phyloP scores from a whole-genome alignment of 139 green algal genomes.

The Gonium pectorale region DNA sequence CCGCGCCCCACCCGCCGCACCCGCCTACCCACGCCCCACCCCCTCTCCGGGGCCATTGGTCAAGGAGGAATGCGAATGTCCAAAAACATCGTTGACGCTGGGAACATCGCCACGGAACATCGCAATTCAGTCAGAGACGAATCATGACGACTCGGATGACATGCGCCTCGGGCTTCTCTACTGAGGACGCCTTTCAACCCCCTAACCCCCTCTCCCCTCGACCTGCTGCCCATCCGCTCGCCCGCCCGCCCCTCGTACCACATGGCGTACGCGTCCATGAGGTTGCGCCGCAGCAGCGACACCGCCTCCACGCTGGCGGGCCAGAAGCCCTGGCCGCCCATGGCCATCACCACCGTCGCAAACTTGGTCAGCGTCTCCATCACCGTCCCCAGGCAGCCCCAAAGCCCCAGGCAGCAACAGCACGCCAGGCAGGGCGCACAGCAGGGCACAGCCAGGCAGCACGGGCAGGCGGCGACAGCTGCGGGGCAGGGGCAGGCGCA shows the following conservation, averaged over 20 bases:
- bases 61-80: too few species aligned
- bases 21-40: too few species aligned
- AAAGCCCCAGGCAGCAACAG: constrained; percentile 36
- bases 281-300: constrained; percentile 8
- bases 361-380: constrained; percentile 25
- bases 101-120: too few species aligned
- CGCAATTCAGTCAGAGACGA: too few species aligned
- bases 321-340: constrained; percentile 27
- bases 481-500: too few species aligned
- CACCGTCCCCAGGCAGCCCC: background rate
- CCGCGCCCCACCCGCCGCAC: too few species aligned
- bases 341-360: constrained; percentile 24
- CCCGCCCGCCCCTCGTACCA: background rate
- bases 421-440: background rate
- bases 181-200: too few species aligned
- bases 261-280: constrained; percentile 41
- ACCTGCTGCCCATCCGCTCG: background rate
- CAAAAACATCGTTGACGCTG: too few species aligned
- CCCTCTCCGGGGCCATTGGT: too few species aligned
- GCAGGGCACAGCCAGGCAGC: background rate
- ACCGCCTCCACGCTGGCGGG: background rate
- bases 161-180: too few species aligned
- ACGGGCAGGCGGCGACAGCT: background rate
- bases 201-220: background rate
- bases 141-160: too few species aligned